Conservation (phyloP, 208 protist genomes). For the Novymonas esmeraldas region DNA sequence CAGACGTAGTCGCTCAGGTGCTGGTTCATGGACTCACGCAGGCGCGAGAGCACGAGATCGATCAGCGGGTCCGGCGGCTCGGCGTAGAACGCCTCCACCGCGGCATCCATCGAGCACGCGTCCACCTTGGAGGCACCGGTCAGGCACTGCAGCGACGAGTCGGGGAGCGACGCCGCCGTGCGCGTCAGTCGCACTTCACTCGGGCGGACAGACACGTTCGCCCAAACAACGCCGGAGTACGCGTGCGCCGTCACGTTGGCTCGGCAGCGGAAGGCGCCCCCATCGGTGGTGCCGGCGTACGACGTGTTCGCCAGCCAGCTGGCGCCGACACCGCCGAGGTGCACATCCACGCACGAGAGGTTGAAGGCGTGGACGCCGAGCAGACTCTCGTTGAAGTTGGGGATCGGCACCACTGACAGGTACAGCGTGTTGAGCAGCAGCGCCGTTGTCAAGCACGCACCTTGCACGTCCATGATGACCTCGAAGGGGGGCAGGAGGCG, state of each 20-base stretch:
- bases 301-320: slow-evolving; percentile 1
- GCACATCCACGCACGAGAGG: slow-evolving; percentile 35
- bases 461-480: neutral
- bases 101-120: slow-evolving; percentile 24
- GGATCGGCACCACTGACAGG: slow-evolving; percentile 26
- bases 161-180: neutral
- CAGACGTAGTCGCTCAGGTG: slow-evolving; percentile 12
- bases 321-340: slow-evolving; percentile 1
- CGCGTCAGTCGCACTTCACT: slow-evolving; percentile 9
- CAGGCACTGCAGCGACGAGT: slow-evolving; percentile 7
- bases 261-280: slow-evolving; percentile 22
- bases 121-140: slow-evolving; percentile 1
- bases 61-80: slow-evolving; percentile 20
- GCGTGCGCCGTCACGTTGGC: slow-evolving; percentile 19
- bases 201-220: slow-evolving; percentile 8
- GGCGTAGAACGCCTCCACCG: neutral
- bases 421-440: slow-evolving; percentile 34
- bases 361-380: slow-evolving; percentile 35
- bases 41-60: neutral
- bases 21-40: neutral
- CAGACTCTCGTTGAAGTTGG: slow-evolving; percentile 31
- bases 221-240: slow-evolving; percentile 14
- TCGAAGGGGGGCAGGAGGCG: too few relatives aligned
- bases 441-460: slow-evolving; percentile 6
- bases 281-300: slow-evolving; percentile 10